Evolutionary conservation across 192 early-diverging fungal genomes (phyloP).

Genomic region (Physocladia obscura): DNA sequence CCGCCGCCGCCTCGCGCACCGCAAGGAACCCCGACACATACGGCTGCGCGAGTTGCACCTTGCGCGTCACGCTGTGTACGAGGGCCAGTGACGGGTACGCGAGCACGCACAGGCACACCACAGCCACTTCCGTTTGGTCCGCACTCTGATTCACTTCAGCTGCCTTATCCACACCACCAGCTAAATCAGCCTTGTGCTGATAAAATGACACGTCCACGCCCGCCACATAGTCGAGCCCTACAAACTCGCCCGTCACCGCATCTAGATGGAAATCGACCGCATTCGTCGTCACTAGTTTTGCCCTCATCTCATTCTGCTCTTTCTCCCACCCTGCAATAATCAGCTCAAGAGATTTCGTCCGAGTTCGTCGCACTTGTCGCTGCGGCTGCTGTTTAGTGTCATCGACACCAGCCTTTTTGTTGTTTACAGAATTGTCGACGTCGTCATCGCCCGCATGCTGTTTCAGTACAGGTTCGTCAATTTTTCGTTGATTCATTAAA

Average conservation of each 20-base stretch:
- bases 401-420: too few species aligned
- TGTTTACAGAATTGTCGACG: too few species aligned
- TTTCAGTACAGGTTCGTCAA: too few species aligned
- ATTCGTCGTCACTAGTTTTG: not conserved
- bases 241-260: not conserved
- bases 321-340: not conserved
- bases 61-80: constrained; percentile 61
- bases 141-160: not conserved
- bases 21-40: constrained; percentile 92
- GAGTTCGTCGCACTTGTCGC: too few species aligned
- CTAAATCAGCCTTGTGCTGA: not conserved
- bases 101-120: constrained; percentile 76
- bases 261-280: not conserved
- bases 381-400: too few species aligned
- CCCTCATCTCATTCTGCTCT: not conserved
- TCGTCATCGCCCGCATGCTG: too few species aligned
- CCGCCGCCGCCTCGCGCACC: constrained; percentile 76
- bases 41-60: constrained; percentile 67
- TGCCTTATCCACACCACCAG: constrained; percentile 18
- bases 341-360: too few species aligned
- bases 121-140: not conserved
- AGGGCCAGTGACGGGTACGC: constrained; percentile 60
- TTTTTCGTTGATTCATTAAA: not conserved
- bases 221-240: constrained; percentile 28
- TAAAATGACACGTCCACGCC: constrained; percentile 48